A percentile compares a stretch with the other conserved stretches of the same genome.
Evolutionary conservation across 306 rosid genomes (phyloP).

Genomic region (Bauhinia variegata): DNA sequence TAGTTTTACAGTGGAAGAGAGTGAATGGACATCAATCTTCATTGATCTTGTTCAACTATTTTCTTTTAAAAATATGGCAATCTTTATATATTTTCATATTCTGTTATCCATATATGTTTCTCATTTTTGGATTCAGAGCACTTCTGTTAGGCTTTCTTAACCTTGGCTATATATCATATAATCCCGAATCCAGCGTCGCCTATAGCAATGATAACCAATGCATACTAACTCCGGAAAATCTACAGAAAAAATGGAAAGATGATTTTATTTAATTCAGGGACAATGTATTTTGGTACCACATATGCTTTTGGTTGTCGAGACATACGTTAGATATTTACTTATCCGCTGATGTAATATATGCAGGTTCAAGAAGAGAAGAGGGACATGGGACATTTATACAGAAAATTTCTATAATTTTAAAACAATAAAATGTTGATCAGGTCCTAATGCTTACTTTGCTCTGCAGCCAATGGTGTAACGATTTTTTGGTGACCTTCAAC

Average conservation of each 20-base stretch:
- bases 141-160: conserved; percentile 8
- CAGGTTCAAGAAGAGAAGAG: conserved; percentile 6
- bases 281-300: conserved; percentile 14
- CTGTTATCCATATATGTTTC: not conserved
- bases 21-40: not conserved
- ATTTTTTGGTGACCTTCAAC: conserved; percentile 72
- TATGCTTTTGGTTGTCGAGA: conserved; percentile 27
- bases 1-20: conserved; percentile 15
- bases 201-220: not conserved
- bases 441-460: conserved; percentile 44
- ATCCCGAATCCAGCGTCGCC: not conserved
- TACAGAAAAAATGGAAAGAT: not conserved
- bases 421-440: conserved; percentile 27
- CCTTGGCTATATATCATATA: no score
- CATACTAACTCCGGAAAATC: conserved; percentile 3
- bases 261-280: conserved; percentile 23
- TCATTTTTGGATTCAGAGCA: not conserved
- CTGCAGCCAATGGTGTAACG: conserved; percentile 69
- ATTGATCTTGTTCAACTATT: not conserved
- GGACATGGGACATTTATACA: conserved; percentile 31
- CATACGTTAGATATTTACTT: not conserved
- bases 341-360: not conserved
- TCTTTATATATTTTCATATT: not conserved
- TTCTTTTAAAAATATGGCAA: conserved; percentile 3
- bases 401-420: conserved; percentile 26